Percentiles rank a stretch among this genome's conserved stretches.
These are phyloP conservation scores for Plectosphaerella cucumerina DNA, from an alignment of 2,329 filamentous ascomycete species.

Conservation along the genomic window DNA sequence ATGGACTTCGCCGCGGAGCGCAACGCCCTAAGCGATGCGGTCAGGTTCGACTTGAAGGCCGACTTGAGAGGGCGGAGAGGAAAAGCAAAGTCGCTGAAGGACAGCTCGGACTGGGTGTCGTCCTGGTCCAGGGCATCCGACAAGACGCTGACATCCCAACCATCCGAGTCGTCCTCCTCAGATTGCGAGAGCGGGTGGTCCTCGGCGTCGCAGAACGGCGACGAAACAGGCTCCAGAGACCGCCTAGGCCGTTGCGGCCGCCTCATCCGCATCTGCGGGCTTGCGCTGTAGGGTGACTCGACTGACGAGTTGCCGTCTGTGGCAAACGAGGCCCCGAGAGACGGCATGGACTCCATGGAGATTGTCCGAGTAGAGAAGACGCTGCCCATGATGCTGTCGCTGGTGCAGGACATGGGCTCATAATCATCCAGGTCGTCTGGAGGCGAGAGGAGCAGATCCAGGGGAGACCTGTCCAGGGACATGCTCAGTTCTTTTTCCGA, in stretches of 20 bases:
- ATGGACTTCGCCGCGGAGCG: constrained; percentile 61
- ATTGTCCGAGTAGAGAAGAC: constrained; percentile 50
- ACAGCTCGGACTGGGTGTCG: constrained; percentile 26
- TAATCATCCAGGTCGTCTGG: constrained; percentile 55
- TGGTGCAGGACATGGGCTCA: constrained; percentile 33
- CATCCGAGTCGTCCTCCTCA: constrained; percentile 45
- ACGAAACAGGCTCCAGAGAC: constrained; percentile 50
- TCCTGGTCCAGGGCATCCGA: constrained; percentile 21
- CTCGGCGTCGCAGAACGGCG: constrained; percentile 47
- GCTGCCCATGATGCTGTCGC: constrained; percentile 50
- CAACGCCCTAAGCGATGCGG: constrained; percentile 60
- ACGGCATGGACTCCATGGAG: constrained; percentile 59
- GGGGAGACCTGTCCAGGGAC: constrained; percentile 47
- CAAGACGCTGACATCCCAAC: constrained; percentile 30
- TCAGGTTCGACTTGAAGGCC: constrained; percentile 66
- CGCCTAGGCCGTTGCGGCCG: constrained; percentile 36
- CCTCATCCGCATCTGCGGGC: constrained; percentile 22
- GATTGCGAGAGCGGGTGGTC: constrained; percentile 47
- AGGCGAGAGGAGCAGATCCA: constrained; percentile 56
- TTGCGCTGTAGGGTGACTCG: constrained; percentile 42
- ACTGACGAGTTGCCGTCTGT: constrained; percentile 46
- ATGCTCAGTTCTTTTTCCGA: constrained; percentile 57
- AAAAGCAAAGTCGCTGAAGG: constrained; percentile 22
- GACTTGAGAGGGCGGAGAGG: constrained; percentile 47
- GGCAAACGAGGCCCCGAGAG: constrained; percentile 50